A percentile compares a stretch with the other conserved stretches of the same genome.
These are phyloP conservation scores for Henckelia pumila DNA, from an alignment of 257 asterid species.

Conservation along the genomic window DNA sequence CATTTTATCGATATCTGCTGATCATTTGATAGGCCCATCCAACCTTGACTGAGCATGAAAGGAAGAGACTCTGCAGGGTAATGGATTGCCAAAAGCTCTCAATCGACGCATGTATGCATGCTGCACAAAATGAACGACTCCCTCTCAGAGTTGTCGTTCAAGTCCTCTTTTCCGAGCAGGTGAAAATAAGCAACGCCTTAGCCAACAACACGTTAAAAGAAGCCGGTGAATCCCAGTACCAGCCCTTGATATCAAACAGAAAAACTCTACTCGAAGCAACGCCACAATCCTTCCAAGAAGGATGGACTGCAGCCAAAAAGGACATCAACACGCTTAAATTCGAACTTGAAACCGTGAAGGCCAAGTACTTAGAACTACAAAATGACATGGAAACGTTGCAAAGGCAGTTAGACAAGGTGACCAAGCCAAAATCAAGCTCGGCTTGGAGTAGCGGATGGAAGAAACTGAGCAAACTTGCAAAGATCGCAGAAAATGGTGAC, in stretches of 20 bases:
- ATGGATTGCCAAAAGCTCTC: slow-evolving; percentile 98
- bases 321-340: slow-evolving; percentile 89
- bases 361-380: slow-evolving; percentile 76
- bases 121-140: slow-evolving; percentile 91
- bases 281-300: slow-evolving; percentile 94
- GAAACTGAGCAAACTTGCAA: slow-evolving; percentile 65
- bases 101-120: slow-evolving; percentile 94
- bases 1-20: background rate
- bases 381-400: slow-evolving; percentile 67
- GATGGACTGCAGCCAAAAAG: slow-evolving; percentile 91
- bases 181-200: slow-evolving; percentile 79
- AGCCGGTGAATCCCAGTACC: slow-evolving; percentile 53
- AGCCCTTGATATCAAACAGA: slow-evolving; percentile 60
- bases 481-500: slow-evolving; percentile 48
- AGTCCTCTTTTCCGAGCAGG: slow-evolving; percentile 93
- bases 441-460: slow-evolving; percentile 87
- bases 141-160: slow-evolving; percentile 87
- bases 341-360: slow-evolving; percentile 71
- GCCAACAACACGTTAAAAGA: slow-evolving; percentile 70
- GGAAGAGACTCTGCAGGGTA: slow-evolving; percentile 89
- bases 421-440: slow-evolving; percentile 61
- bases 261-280: slow-evolving; percentile 84
- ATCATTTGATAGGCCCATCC: slow-evolving; percentile 72
- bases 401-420: slow-evolving; percentile 68
- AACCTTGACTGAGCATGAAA: slow-evolving; percentile 77